Conservation (phyloP, 1,284 basidiomycete genomes). For the Pascua sp. region DNA sequence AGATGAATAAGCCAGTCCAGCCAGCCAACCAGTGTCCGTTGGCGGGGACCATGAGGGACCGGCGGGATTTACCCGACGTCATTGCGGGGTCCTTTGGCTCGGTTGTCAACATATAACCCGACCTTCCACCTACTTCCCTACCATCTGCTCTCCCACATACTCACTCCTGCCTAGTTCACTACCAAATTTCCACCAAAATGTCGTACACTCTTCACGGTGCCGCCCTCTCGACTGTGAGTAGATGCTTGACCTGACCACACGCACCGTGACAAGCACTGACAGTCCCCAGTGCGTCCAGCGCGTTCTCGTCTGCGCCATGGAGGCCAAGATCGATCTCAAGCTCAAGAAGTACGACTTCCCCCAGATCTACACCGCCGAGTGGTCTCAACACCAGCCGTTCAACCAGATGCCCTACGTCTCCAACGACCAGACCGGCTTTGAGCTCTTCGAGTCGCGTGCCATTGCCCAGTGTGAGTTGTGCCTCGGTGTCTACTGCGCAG, state of each 20-base stretch:
- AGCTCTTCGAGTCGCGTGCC: slow-evolving; percentile 57
- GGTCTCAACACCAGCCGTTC: slow-evolving; percentile 59
- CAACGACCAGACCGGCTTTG: slow-evolving; percentile 31
- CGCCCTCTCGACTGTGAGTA: slow-evolving; percentile 20
- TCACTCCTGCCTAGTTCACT: not conserved
- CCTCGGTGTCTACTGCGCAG: slow-evolving; percentile 38
- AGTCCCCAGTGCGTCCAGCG: slow-evolving; percentile 22
- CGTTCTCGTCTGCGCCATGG: slow-evolving; percentile 18
- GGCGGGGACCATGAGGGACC: too few species aligned
- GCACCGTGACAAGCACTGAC: not conserved
- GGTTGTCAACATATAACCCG: too few species aligned
- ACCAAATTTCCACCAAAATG: slow-evolving; percentile 3
- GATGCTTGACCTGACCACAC: not conserved
- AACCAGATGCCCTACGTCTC: slow-evolving; percentile 63
- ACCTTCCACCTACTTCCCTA: not conserved
- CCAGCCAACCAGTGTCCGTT: too few species aligned
- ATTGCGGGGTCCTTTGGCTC: too few species aligned
- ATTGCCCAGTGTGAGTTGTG: slow-evolving; percentile 53
- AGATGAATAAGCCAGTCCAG: too few species aligned
- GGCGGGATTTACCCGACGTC: too few species aligned
- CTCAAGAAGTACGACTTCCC: slow-evolving; percentile 22
- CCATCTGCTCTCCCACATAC: not conserved
- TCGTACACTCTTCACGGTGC: slow-evolving; percentile 21
- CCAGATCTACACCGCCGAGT: slow-evolving; percentile 56
- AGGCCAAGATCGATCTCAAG: slow-evolving; percentile 26